Conservation (phyloP, 164 flowering plant genomes). For the Chloranthus sessilifolius region DNA sequence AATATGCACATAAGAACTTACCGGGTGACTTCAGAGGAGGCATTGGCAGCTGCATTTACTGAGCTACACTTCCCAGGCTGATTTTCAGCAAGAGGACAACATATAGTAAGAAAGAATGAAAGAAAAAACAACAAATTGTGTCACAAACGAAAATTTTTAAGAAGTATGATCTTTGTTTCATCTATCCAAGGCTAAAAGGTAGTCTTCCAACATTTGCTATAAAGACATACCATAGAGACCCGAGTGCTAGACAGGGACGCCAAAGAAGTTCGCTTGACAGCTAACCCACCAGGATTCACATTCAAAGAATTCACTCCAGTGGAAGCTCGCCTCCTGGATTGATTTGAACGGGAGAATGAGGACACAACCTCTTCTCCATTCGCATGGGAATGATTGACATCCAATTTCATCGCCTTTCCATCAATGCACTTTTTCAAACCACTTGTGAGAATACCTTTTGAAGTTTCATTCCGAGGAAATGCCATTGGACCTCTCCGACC, state of each 20-base stretch:
- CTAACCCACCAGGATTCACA: slow-evolving; percentile 14
- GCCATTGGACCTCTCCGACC: slow-evolving; percentile 28
- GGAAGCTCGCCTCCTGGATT: slow-evolving; percentile 17
- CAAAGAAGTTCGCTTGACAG: slow-evolving; percentile 22
- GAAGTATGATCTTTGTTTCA: no score
- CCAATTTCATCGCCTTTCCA: slow-evolving; percentile 27
- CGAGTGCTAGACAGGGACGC: slow-evolving; percentile 21
- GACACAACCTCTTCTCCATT: slow-evolving; percentile 27
- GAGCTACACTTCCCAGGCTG: slow-evolving; percentile 40
- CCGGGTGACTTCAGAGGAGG: slow-evolving; percentile 27
- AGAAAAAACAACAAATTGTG: no score
- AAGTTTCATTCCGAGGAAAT: slow-evolving; percentile 31
- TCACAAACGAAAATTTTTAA: no score
- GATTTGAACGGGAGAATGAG: slow-evolving; percentile 14
- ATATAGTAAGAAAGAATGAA: no score
- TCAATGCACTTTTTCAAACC: slow-evolving; percentile 52
- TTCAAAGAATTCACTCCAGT: slow-evolving; percentile 29
- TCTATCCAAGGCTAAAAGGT: no score
- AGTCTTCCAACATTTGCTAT: no score
- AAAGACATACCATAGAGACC: slow-evolving; percentile 35
- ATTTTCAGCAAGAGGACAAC: not conserved
- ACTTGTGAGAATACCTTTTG: slow-evolving; percentile 32
- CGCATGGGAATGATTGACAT: no score
- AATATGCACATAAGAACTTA: no score
- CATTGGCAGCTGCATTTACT: slow-evolving; percentile 17